Base-by-base conservation (phyloP, 2,329 filamentous ascomycete species). In the Venturiaceae sp. region DNA sequence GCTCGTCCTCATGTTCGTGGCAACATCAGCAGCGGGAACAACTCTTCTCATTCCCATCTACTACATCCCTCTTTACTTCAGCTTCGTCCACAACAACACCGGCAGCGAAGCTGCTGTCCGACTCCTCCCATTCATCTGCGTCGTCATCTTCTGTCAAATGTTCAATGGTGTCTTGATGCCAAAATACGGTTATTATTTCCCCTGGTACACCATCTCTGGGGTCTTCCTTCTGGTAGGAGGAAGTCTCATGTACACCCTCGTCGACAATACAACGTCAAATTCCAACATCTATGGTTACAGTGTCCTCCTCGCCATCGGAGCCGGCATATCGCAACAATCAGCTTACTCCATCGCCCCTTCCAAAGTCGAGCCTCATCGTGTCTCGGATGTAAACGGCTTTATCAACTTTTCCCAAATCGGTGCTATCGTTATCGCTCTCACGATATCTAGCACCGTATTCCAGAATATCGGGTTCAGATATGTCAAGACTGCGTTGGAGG, bases 51-150 rank as follows among this genome's bases (percentile, higher is more conserved):
- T 6, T 2, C 70, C 71, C 0, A 68, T 79, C 8, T 83, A 82
- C 67, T 83, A 79, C 66, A 75, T 79, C 7, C 80, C 81, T 0
- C 67, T 83, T 0, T 82, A 74, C 67, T 82, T 82, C 66, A 75
- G 80, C 59, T 83, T 82, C 64, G 72, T 72, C 0, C 71, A 68
- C 2, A 74, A 74, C 4, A 77, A 78, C 44, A 66, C 63, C 0
- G 68, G 74, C 0, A 63, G 79, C 3, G 60, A 72, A 14, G 70
- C 75, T 8, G 75, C 71, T 0, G 70, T 75, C 1, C 68, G 71
- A 8, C 65, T 78, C 1, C 64, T 79, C 1, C 77, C 76, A 0
- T 69, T 75, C 30, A 66, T 78, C 47, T 60, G 72, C 30, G 67
- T 75, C 1, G 57, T 74, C 54, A 30, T 62, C 34, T 23, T 67